Base-by-base conservation (phyloP, 352 stramenopile species). In the Pythium aristosporum region DNA sequence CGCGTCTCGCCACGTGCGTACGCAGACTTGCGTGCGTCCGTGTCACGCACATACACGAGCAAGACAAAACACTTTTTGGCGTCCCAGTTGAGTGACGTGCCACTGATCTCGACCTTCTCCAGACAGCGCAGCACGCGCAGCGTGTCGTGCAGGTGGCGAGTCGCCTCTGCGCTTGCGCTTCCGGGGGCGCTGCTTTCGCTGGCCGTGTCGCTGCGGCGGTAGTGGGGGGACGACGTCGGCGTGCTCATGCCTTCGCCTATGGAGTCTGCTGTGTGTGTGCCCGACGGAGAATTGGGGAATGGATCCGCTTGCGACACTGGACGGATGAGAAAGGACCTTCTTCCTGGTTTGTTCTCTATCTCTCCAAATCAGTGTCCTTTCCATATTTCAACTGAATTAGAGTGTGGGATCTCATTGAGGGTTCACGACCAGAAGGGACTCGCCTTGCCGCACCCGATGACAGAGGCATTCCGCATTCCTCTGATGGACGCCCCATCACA, bases 81-180 rank as follows among this genome's bases (percentile, higher is more conserved):
- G 46, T 64, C 57, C 57, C 57, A 64, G 25, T 57, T 64, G 18
- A 50, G 20, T 36, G 57, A 32, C 25, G 15, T 41, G n/a, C 57
- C 57, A 23, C 28, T 64, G 47, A 64, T 51, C 37, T 64, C 57
- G 34, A 64, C 47, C 30, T 36, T 21, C 4, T 64, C 57, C 5
- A 64, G 46, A 25, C 48, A 50, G 21, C 46, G 43, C 25, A 64
- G 47, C 32, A 64, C 37, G 46, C 57, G 57, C 34, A 64, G 36
- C 20, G 36, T 36, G 25, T 64, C 46, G 34, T 36, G 37, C 18
- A 59, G 23, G 6, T 37, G 52, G 11, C 21, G n/a, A 21, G 16
- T 23, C 34, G 36, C 32, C 30, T 34, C 36, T 5, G 9, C 36
- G 20, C 34, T 30, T 28, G 7, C 13, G 52, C 21, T 36, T 30